These are phyloP conservation scores for Xylariaceae sp. DNA, from an alignment of 2,329 filamentous ascomycete species.

Conservation along the genomic window DNA sequence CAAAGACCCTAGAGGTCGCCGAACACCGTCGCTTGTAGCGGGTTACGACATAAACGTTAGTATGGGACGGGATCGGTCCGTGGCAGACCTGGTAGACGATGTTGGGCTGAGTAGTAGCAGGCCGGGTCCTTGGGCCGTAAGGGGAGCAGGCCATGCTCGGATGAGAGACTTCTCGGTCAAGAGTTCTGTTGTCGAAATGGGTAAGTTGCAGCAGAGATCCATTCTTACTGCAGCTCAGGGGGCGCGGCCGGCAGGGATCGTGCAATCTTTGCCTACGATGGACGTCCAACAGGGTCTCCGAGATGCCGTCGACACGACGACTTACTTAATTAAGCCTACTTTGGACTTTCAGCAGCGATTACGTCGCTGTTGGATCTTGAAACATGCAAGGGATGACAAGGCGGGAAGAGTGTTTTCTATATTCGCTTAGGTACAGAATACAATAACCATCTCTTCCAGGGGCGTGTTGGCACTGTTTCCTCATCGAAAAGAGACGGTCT, in stretches of 20 bases:
- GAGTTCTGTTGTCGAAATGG: conserved; percentile 2
- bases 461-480: not conserved
- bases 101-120: conserved; percentile 5
- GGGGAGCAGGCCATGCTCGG: conserved; percentile 11
- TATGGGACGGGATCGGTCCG: conserved; percentile 13
- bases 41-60: conserved; percentile 18
- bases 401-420: not conserved
- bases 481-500: not conserved
- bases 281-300: not conserved
- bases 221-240: not conserved
- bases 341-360: not conserved
- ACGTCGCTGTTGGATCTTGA: not conserved
- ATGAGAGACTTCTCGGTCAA: conserved; percentile 11
- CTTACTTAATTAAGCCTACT: not conserved
- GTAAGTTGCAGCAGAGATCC: not conserved
- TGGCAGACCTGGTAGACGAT: conserved; percentile 5
- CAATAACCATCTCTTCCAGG: not conserved
- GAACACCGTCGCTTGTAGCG: conserved; percentile 7
- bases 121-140: conserved; percentile 8
- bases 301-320: not conserved
- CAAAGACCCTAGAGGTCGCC: not conserved
- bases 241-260: not conserved
- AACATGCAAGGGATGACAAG: conserved; percentile 7
- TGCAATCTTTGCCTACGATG: not conserved
- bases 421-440: not conserved